phyloP scores from a whole-genome alignment of 495 filamentous ascomycete genomes.

The Aspergillus bertholletiae region DNA sequence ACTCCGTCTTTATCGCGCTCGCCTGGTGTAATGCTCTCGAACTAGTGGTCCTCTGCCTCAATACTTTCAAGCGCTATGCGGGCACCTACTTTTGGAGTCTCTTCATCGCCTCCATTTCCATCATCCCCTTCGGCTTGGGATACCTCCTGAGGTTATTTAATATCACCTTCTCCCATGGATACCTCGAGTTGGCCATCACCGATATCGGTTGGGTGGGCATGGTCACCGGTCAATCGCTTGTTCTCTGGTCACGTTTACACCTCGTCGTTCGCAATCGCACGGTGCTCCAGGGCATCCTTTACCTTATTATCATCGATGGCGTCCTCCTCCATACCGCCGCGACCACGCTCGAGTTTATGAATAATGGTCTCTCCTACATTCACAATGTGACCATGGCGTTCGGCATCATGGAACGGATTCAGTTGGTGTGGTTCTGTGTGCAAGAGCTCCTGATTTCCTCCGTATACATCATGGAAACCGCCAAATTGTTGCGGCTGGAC shows the following conservation, averaged over 20 bases:
- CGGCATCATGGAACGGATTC: conserved; percentile 48
- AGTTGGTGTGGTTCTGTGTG: conserved; percentile 45
- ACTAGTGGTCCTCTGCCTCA: conserved; percentile 43
- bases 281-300: conserved; percentile 44
- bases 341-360: conserved; percentile 47
- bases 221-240: conserved; percentile 61
- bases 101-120: conserved; percentile 45
- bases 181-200: conserved; percentile 32
- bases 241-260: conserved; percentile 62
- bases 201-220: conserved; percentile 54
- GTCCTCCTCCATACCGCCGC: conserved; percentile 48
- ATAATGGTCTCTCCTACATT: conserved; percentile 29
- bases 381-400: conserved; percentile 20
- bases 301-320: conserved; percentile 53
- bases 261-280: conserved; percentile 39
- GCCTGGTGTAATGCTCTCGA: conserved; percentile 49
- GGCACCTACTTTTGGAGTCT: conserved; percentile 55
- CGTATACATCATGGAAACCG: conserved; percentile 47
- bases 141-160: conserved; percentile 51
- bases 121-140: conserved; percentile 51
- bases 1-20: conserved; percentile 37
- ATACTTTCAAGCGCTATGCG: conserved; percentile 46
- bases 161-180: conserved; percentile 22
- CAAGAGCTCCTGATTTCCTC: conserved; percentile 51
- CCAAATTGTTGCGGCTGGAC: conserved; percentile 35